Conservation (phyloP, 179 eudicot genomes). For the Pouteria campechiana region DNA sequence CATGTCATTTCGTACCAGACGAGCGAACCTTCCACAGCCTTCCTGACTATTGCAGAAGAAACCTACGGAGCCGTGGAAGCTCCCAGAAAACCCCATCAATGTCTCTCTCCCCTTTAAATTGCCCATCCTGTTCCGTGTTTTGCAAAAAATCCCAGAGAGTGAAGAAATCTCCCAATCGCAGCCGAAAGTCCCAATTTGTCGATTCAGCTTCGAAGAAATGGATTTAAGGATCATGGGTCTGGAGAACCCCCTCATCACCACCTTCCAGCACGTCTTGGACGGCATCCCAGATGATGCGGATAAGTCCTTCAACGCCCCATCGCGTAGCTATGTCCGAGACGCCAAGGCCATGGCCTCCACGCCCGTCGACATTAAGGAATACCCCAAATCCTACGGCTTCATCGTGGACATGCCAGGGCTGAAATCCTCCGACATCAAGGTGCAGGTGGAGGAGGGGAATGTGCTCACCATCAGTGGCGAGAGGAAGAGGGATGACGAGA, state of each 20-base stretch:
- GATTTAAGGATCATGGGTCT: constrained; percentile 17
- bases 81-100: no score
- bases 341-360: constrained; percentile 64
- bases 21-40: no score
- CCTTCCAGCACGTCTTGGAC: constrained; percentile 20
- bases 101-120: no score
- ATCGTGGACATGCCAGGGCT: constrained; percentile 61
- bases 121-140: no score
- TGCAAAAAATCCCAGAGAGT: no score
- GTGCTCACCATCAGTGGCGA: constrained; percentile 39
- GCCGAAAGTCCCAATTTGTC: no score
- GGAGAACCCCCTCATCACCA: constrained; percentile 13
- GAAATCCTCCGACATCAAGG: constrained; percentile 38
- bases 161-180: no score
- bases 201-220: no score
- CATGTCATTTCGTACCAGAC: no score
- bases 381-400: constrained; percentile 33
- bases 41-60: no score
- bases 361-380: constrained; percentile 43
- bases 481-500: constrained; percentile 27
- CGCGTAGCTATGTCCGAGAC: constrained; percentile 39
- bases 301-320: constrained; percentile 12
- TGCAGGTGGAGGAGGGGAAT: constrained; percentile 49
- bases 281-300: constrained; percentile 2
- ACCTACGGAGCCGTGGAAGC: no score